These are phyloP conservation scores for Dipteronia sinensis DNA, from an alignment of 345 rosid species.

Conservation along the genomic window DNA sequence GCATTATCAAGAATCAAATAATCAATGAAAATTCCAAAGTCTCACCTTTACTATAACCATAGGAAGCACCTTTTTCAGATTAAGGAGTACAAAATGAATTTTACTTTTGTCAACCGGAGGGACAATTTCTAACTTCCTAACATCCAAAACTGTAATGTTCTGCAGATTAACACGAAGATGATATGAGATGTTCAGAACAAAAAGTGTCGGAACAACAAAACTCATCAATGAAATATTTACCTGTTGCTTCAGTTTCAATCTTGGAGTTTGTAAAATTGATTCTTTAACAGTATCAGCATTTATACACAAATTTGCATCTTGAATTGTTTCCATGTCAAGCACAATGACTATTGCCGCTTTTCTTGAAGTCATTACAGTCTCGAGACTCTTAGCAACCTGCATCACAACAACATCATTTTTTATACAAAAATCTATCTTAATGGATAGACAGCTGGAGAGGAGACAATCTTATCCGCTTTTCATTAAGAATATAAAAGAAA, in stretches of 20 bases:
- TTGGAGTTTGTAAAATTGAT: constrained; percentile 37
- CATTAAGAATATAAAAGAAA: neutral
- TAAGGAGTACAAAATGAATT: constrained; percentile 71
- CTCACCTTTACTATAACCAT: constrained; percentile 73
- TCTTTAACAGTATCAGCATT: constrained; percentile 77
- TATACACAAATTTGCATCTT: constrained; percentile 63
- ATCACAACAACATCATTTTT: constrained; percentile 4
- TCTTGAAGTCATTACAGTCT: constrained; percentile 78
- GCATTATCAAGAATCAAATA: neutral
- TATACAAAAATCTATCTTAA: constrained; percentile 16
- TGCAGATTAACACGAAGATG: constrained; percentile 43
- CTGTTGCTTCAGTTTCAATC: constrained; percentile 45
- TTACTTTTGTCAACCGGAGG: constrained; percentile 58
- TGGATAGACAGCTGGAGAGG: neutral
- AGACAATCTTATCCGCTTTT: constrained; percentile 11
- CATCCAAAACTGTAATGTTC: constrained; percentile 74
- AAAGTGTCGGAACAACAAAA: constrained; percentile 10
- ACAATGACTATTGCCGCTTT: constrained; percentile 66
- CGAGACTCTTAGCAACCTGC: constrained; percentile 85
- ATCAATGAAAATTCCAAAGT: neutral
- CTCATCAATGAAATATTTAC: constrained; percentile 34
- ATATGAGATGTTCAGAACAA: constrained; percentile 25
- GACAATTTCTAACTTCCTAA: constrained; percentile 62
- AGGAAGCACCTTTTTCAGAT: constrained; percentile 72
- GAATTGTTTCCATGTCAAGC: constrained; percentile 69